Evolutionary conservation across 345 rosid species (phyloP).

Genomic region (Rhizophora mangle): DNA sequence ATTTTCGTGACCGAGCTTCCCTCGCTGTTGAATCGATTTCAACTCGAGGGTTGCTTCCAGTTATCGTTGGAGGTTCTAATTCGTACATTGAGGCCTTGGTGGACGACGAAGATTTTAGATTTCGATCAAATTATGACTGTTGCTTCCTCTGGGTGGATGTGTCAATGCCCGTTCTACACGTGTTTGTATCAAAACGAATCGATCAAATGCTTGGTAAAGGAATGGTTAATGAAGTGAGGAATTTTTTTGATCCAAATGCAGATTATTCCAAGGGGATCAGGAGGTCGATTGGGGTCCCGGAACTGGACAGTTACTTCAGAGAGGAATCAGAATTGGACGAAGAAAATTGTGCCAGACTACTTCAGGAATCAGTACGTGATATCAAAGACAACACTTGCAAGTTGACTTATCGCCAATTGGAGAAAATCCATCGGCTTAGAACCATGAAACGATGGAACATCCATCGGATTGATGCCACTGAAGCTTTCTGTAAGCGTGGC

Average conservation of each 20-base stretch:
- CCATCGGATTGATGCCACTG: conserved; percentile 65
- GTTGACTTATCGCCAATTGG: conserved; percentile 56
- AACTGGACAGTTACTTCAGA: conserved; percentile 52
- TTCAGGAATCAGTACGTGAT: conserved; percentile 45
- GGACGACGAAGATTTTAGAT: conserved; percentile 29
- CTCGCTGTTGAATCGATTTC: conserved; percentile 37
- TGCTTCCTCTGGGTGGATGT: conserved; percentile 78
- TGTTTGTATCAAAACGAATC: conserved; percentile 52
- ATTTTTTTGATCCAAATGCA: conserved; percentile 35
- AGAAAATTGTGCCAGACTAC: conserved; percentile 24
- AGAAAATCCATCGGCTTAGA: conserved; percentile 55
- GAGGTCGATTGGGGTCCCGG: conserved; percentile 72
- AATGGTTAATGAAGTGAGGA: conserved; percentile 64
- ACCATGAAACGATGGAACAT: conserved; percentile 58
- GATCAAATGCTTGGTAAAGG: conserved; percentile 69
- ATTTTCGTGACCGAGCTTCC: conserved; percentile 49
- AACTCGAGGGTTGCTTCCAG: conserved; percentile 51
- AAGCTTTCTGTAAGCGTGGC: conserved; percentile 42
- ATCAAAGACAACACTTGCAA: conserved; percentile 51
- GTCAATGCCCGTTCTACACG: conserved; percentile 46
- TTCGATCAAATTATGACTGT: conserved; percentile 48
- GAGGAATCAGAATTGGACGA: conserved; percentile 36
- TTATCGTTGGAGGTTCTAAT: conserved; percentile 83
- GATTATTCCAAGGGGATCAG: conserved; percentile 45
- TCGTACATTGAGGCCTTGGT: conserved; percentile 63